Conservation (phyloP, 2,329 filamentous ascomycete species). For the Epichloe scottii region DNA sequence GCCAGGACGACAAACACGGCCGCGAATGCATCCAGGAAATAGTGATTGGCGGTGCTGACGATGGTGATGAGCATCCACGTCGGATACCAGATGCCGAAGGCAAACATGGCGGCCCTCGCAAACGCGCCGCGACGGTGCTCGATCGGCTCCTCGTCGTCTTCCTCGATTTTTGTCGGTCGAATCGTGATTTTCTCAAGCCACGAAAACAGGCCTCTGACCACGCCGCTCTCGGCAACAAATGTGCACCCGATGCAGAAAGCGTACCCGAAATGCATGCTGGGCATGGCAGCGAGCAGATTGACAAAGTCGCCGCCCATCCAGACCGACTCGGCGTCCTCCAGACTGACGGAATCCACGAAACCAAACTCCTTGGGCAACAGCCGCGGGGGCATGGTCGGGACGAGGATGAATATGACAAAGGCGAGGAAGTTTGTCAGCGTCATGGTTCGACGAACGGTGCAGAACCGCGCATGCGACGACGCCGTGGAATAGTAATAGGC, state of each 20-base stretch:
- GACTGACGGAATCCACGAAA: constrained; percentile 42
- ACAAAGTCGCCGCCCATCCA: constrained; percentile 29
- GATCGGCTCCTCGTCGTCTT: constrained; percentile 10
- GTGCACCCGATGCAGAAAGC: constrained; percentile 39
- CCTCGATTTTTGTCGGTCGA: neutral
- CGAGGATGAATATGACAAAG: constrained; percentile 42
- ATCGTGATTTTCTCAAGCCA: constrained; percentile 4
- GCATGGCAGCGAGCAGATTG: constrained; percentile 45
- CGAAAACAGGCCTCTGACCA: constrained; percentile 25
- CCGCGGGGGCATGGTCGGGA: constrained; percentile 45
- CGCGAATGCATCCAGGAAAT: constrained; percentile 53
- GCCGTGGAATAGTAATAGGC: constrained; percentile 53
- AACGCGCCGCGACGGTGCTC: constrained; percentile 11
- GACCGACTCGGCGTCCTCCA: constrained; percentile 19
- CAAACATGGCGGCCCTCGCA: constrained; percentile 11
- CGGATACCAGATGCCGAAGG: constrained; percentile 38
- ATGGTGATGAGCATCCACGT: constrained; percentile 41
- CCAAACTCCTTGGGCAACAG: constrained; percentile 42
- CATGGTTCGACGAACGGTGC: constrained; percentile 39
- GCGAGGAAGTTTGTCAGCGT: constrained; percentile 43
- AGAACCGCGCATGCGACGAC: constrained; percentile 43
- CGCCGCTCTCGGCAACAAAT: constrained; percentile 36
- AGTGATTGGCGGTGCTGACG: constrained; percentile 48
- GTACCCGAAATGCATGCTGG: constrained; percentile 43
- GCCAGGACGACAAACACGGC: constrained; percentile 48